A percentile compares a stretch with the other conserved stretches of the same genome.
phyloP scores from a whole-genome alignment of 495 filamentous ascomycete genomes.

The Clohesyomyces aquaticus region DNA sequence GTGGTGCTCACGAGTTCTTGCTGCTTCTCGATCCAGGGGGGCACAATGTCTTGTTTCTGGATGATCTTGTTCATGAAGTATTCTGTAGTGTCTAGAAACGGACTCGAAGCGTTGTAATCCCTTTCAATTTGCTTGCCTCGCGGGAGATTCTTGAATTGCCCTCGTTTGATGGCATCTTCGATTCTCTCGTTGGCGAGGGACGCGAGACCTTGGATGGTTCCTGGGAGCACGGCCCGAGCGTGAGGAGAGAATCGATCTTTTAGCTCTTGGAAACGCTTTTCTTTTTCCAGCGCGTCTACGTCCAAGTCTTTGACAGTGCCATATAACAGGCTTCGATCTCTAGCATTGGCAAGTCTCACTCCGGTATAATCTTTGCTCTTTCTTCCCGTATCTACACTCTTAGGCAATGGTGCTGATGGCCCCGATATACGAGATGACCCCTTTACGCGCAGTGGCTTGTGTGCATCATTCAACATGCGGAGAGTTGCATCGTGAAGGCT shows the following conservation, averaged over 20 bases:
- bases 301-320: conserved; percentile 61
- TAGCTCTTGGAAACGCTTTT: conserved; percentile 69
- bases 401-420: conserved; percentile 43
- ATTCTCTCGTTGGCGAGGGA: conserved; percentile 91
- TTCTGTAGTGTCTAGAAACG: conserved; percentile 94
- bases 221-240: conserved; percentile 71
- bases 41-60: conserved; percentile 83
- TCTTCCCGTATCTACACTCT: conserved; percentile 58
- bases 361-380: conserved; percentile 53
- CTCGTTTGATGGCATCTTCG: conserved; percentile 88
- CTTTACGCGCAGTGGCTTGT: conserved; percentile 66
- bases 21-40: conserved; percentile 95
- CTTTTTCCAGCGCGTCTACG: conserved; percentile 69
- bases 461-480: conserved; percentile 84
- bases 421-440: conserved; percentile 49
- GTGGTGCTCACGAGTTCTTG: conserved; percentile 79
- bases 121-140: conserved; percentile 77
- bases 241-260: conserved; percentile 77
- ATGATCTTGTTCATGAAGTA: conserved; percentile 99
- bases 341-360: conserved; percentile 69
- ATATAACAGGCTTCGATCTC: conserved; percentile 78
- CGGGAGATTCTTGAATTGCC: conserved; percentile 86
- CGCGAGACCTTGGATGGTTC: conserved; percentile 75
- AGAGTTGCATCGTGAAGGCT: conserved; percentile 71
- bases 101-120: conserved; percentile 80